Evolutionary conservation across 2,329 filamentous ascomycete species (phyloP), one percentile per base, ranked within the genome.

Genomic region (Colletotrichum melonis): DNA sequence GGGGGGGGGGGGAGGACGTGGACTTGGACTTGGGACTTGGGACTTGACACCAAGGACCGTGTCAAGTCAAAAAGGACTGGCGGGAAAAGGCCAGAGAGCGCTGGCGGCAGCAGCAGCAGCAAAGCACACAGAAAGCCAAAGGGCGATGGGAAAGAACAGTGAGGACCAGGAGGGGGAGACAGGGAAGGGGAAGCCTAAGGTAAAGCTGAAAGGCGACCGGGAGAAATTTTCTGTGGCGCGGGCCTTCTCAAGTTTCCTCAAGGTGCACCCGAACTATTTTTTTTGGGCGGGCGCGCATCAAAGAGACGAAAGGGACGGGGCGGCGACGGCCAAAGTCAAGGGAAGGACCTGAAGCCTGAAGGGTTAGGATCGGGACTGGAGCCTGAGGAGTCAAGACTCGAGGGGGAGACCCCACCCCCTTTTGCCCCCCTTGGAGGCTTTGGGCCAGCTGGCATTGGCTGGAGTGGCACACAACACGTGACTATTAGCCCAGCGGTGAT

Each of bases 211-310:
- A 67, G 64, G 69, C 38, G 35, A 35, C 32, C 32, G 32, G 32
- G 32, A 75, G 72, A 75, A 75, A 28, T 64, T 72, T 69, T 72
- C 54, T 69, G 54, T 72, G 69, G 69, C 69, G 69, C 59, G 69
- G 66, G 66, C 69, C 69, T 28, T 55, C 35, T 55, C 35, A 55
- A 16, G 16, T 58, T 38, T 52, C 42, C 28, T 69, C 42, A 49
- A 49, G 28, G 62, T 49, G 62, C 30, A 35, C 62, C 46, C 32
- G n/a, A 35, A 35, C 42, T 55, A 32, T 16, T 32, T 14, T 59
- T 54, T 49, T 54, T 49, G 30, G 58, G 58, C 54, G 32, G 32
- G 32, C 32, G 32, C 32, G 54, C 9, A 42, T 24, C 58, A 58
- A 72, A 63, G 66, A 59, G 66, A 59, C 52, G 59, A n/a, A 49